Percentiles rank a stretch among this genome's conserved stretches.
phyloP scores from a whole-genome alignment of 1,139 yeast genomes.

The Wickerhamiella pararugosa region DNA sequence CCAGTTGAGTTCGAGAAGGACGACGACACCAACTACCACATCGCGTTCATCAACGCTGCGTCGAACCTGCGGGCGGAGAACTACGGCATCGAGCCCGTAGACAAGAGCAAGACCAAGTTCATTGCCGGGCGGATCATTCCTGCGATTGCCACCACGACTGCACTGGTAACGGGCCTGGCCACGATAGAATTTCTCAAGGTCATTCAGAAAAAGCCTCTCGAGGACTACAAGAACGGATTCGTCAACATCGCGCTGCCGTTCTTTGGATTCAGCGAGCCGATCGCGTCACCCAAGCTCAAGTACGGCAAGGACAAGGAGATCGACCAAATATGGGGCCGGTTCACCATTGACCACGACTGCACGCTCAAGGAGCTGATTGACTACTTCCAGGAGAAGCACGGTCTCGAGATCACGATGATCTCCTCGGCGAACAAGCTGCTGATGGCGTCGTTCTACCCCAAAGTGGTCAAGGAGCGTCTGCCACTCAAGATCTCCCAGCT shows the following conservation, averaged over 20 bases:
- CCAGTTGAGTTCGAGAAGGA: constrained; percentile 96
- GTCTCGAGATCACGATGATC: constrained; percentile 77
- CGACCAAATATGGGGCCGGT: constrained; percentile 93
- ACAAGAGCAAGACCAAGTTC: constrained; percentile 58
- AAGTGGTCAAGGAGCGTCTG: constrained; percentile 69
- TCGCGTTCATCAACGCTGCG: constrained; percentile 92
- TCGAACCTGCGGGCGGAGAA: constrained; percentile 91
- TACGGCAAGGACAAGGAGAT: constrained; percentile 59
- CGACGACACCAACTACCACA: constrained; percentile 92
- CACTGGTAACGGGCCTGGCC: constrained; percentile 87
- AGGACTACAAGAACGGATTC: constrained; percentile 87
- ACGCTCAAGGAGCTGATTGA: constrained; percentile 65
- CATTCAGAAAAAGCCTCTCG: constrained; percentile 57
- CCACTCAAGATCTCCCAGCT: constrained; percentile 52
- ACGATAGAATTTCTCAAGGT: constrained; percentile 87
- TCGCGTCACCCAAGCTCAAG: constrained; percentile 65
- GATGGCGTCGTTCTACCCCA: constrained; percentile 88
- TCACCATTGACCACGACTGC: constrained; percentile 62
- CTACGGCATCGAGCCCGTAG: constrained; percentile 50
- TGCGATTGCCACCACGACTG: constrained; percentile 97
- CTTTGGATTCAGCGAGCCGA: constrained; percentile 93
- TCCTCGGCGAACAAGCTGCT: constrained; percentile 81
- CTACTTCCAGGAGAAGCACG: constrained; percentile 65
- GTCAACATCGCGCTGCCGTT: constrained; percentile 90
- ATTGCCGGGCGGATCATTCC: constrained; percentile 88